Evolutionary conservation across 345 rosid species (phyloP).

Genomic region (Acer campestre): DNA sequence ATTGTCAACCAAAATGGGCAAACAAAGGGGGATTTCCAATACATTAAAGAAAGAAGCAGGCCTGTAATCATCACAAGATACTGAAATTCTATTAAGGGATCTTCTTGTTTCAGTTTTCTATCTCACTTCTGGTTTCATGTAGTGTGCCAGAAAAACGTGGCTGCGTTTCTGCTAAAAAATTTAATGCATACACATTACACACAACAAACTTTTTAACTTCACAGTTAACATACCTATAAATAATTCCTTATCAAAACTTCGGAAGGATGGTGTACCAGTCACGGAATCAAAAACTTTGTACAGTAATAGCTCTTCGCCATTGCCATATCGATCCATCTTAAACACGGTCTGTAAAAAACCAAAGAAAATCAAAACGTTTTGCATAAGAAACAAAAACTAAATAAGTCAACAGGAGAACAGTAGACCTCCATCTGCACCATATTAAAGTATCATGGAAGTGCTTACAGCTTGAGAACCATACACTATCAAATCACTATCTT

Average conservation of each 20-base stretch:
- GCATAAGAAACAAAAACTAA: slow-evolving; percentile 10
- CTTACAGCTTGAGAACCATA: slow-evolving; percentile 95
- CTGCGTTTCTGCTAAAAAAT: not conserved
- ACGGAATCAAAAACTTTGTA: slow-evolving; percentile 59
- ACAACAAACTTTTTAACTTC: not conserved
- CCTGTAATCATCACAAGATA: not conserved
- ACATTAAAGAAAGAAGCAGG: not conserved
- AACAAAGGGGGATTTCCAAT: not conserved
- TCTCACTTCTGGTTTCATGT: not conserved
- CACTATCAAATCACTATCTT: slow-evolving; percentile 88
- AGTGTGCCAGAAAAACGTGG: not conserved
- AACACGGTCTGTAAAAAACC: slow-evolving; percentile 56
- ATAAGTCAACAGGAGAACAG: slow-evolving; percentile 23
- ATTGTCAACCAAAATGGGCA: not conserved
- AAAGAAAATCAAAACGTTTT: slow-evolving; percentile 31
- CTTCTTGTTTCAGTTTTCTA: not conserved
- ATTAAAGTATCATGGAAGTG: slow-evolving; percentile 42
- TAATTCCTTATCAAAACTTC: slow-evolving; percentile 54
- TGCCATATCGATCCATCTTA: slow-evolving; percentile 91
- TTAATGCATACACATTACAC: not conserved
- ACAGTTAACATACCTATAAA: slow-evolving; percentile 52
- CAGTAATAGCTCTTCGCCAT: slow-evolving; percentile 69
- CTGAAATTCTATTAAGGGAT: not conserved
- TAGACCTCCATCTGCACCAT: slow-evolving; percentile 35
- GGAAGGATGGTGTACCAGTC: slow-evolving; percentile 62